phyloP scores from a whole-genome alignment of 2,329 filamentous ascomycete genomes.

The Penicillium sp. region DNA sequence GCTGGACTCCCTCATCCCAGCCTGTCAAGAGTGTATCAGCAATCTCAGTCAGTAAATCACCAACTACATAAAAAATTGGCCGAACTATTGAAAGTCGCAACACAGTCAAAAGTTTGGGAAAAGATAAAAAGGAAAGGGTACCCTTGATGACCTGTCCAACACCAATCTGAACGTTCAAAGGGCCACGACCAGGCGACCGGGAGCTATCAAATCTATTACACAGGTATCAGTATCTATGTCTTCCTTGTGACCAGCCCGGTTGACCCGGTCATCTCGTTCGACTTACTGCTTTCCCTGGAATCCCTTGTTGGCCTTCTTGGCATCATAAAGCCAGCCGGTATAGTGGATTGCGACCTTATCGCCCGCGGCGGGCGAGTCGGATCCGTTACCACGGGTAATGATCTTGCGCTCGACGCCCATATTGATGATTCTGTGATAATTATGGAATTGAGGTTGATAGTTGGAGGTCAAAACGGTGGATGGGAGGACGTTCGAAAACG shows the following conservation, averaged over 20 bases:
- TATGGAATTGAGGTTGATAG: neutral
- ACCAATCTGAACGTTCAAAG: slow-evolving; percentile 78
- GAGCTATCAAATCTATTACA: slow-evolving; percentile 80
- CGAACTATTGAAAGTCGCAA: neutral
- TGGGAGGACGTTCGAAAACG: slow-evolving; percentile 15
- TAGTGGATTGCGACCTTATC: slow-evolving; percentile 85
- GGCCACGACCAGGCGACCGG: slow-evolving; percentile 64
- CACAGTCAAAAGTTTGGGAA: too few relatives aligned
- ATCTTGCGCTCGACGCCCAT: slow-evolving; percentile 32
- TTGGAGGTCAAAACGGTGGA: neutral
- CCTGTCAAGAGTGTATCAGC: slow-evolving; percentile 43
- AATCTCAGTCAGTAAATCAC: neutral
- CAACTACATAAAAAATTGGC: neutral
- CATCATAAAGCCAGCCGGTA: slow-evolving; percentile 81
- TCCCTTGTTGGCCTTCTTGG: slow-evolving; percentile 62
- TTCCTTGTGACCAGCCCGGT: neutral
- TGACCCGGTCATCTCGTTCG: neutral
- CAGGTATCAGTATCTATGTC: neutral
- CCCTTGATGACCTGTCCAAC: slow-evolving; percentile 83
- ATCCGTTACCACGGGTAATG: slow-evolving; percentile 57
- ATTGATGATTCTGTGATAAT: slow-evolving; percentile 6
- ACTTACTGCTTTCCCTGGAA: slow-evolving; percentile 70
- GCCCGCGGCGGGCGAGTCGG: slow-evolving; percentile 63
- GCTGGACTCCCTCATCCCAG: slow-evolving; percentile 79
- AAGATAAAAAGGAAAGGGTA: slow-evolving; percentile 43